phyloP scores from a whole-genome alignment of 2,329 filamentous ascomycete species.

The Xylaria sp. region DNA sequence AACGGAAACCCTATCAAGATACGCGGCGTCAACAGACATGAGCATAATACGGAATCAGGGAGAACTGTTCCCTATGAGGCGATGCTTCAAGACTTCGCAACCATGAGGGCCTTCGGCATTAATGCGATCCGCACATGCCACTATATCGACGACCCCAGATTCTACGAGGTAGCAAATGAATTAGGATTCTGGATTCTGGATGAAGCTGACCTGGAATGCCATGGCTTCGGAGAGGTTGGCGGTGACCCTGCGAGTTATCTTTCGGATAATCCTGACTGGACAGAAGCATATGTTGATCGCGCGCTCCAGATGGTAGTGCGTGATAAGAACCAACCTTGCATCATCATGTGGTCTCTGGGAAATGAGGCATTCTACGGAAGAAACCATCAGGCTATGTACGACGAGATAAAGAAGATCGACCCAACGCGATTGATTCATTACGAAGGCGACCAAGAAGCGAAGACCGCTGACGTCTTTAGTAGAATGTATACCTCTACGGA shows the following conservation, averaged over 20 bases:
- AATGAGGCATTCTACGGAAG: conserved; percentile 74
- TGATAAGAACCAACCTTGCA: conserved; percentile 63
- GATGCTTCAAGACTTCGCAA: conserved; percentile 64
- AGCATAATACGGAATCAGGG: conserved; percentile 68
- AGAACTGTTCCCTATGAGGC: conserved; percentile 66
- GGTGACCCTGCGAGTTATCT: conserved; percentile 55
- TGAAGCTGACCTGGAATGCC: conserved; percentile 61
- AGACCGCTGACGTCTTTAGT: conserved; percentile 67
- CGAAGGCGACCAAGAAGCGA: conserved; percentile 64
- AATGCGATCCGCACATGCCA: conserved; percentile 74
- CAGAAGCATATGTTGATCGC: conserved; percentile 69
- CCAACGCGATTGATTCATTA: conserved; percentile 67
- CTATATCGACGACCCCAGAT: conserved; percentile 64
- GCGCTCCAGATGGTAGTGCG: conserved; percentile 68
- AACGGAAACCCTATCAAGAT: conserved; percentile 70
- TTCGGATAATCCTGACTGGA: conserved; percentile 66
- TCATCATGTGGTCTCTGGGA: conserved; percentile 75
- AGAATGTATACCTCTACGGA: conserved; percentile 67
- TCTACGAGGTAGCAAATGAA: conserved; percentile 68
- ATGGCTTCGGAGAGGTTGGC: conserved; percentile 54
- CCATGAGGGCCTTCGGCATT: conserved; percentile 73
- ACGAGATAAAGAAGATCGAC: conserved; percentile 64
- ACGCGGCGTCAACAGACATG: conserved; percentile 73
- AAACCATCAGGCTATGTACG: conserved; percentile 72
- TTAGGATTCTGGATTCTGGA: conserved; percentile 69